Evolutionary conservation across 2,329 filamentous ascomycete genomes (phyloP), one percentile per base, ranked within the genome.

Genomic region (Davidsoniella australis): DNA sequence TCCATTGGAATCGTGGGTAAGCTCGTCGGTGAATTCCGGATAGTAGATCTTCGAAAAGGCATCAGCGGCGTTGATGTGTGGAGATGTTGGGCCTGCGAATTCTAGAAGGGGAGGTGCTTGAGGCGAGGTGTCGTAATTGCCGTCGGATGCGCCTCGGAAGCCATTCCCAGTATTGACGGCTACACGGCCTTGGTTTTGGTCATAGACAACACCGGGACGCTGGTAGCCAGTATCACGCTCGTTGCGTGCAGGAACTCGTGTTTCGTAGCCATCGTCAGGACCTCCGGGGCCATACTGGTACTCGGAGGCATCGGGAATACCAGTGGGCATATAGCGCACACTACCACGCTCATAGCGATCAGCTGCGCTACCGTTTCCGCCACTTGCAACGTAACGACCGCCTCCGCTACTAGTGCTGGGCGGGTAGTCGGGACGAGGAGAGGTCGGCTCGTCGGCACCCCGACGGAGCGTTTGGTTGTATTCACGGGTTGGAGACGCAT

Each of bases 401-500:
- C 33, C 18, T 33, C 29, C 29, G 4, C 29, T 33, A 9, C 29
- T 12, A 12, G 29, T 33, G 29, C 40, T 41, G 4, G 39, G 46
- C 6, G 39, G 5, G 20, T 33, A 48, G 14, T 48, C 46, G 20
- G 24, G 9, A 29, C 16, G 38, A 23, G 45, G 24, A 5, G 38
- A 41, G 10, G 46, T 17, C 12, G 46, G 23, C 14, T 24, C 9
- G 10, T 41, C 39, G 12, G 29, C 12, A 33, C 29, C 29, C 29
- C 29, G 29, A 12, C 29, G 29, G 18, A 41, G 38, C 23, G 14
- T 33, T n/a, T 26, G 45, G 20, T 47, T 39, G n/a, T 33, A 48
- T 26, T 48, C 46, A 6, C 46, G 46, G 12, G 26, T 48, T 5
- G 46, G 29, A 12, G 46, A 48, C 12, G 12, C 46, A n/a, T 48